Conservation (phyloP, 257 asterid species). For the Coffea canephora region DNA sequence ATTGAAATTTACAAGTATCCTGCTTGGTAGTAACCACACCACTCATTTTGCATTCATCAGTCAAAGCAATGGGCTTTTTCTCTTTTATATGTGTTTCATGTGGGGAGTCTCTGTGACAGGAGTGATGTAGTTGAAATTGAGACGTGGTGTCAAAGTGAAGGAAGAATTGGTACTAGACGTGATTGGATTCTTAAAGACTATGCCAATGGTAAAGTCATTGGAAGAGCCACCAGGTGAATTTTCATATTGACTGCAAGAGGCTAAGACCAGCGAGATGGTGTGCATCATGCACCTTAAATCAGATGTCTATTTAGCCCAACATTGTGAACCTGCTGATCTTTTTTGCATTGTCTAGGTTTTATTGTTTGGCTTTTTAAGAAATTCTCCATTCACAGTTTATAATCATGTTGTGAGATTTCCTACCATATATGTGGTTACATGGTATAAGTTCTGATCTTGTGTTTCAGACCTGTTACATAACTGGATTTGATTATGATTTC, state of each 20-base stretch:
- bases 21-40: constrained; percentile 59
- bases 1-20: constrained; percentile 94
- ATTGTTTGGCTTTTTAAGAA: neutral
- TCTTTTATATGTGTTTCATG: neutral
- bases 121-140: constrained; percentile 91
- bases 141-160: constrained; percentile 98
- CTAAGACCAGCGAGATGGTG: neutral
- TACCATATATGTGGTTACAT: too few species aligned
- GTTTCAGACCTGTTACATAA: neutral
- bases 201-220: constrained; percentile 80
- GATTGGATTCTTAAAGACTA: constrained; percentile 91
- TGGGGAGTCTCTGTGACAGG: constrained; percentile 50
- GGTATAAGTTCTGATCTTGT: neutral
- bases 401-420: neutral
- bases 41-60: neutral
- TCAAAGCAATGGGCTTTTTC: neutral
- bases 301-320: neutral
- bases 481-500: constrained; percentile 1
- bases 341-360: neutral
- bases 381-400: neutral
- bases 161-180: constrained; percentile 86
- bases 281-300: neutral
- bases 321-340: neutral
- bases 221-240: constrained; percentile 88
- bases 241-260: neutral